phyloP scores from a whole-genome alignment of 1,284 basidiomycete genomes.

The Trichosporon sp. region DNA sequence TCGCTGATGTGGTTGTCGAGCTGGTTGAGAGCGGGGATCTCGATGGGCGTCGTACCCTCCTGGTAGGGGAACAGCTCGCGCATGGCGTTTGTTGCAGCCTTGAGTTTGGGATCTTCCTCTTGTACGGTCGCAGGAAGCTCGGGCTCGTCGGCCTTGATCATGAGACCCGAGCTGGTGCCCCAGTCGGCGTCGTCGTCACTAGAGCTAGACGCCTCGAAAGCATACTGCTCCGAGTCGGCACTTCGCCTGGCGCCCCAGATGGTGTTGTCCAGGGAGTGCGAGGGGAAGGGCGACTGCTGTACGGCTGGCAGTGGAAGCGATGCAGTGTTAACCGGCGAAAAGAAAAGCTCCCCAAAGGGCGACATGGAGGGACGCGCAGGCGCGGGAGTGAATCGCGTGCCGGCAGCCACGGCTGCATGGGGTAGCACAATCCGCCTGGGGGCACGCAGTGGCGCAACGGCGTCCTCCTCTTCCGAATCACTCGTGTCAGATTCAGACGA shows the following conservation, averaged over 20 bases:
- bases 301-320: constrained; percentile 15
- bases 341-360: constrained; percentile 32
- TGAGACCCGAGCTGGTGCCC: constrained; percentile 31
- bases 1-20: constrained; percentile 32
- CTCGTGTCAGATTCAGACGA: constrained; percentile 38
- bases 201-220: constrained; percentile 31
- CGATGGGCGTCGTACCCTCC: constrained; percentile 5
- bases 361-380: constrained; percentile 17
- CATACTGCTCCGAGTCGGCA: constrained; percentile 17
- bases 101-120: constrained; percentile 35
- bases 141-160: constrained; percentile 29
- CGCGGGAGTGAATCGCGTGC: constrained; percentile 8
- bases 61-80: constrained; percentile 35
- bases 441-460: constrained; percentile 12
- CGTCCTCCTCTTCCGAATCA: constrained; percentile 33
- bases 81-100: constrained; percentile 41
- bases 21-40: constrained; percentile 27
- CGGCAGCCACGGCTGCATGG: constrained; percentile 5
- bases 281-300: constrained; percentile 39
- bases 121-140: constrained; percentile 16
- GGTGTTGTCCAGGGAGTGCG: constrained; percentile 45
- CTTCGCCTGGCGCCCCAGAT: constrained; percentile 34
- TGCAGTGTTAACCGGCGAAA: constrained; percentile 20
- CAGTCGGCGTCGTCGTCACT: constrained; percentile 40
- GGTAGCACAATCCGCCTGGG: constrained; percentile 19